These are phyloP conservation scores for Sporisorium exsertum DNA, from an alignment of 1,284 basidiomycete genomes.

Conservation along the genomic window DNA sequence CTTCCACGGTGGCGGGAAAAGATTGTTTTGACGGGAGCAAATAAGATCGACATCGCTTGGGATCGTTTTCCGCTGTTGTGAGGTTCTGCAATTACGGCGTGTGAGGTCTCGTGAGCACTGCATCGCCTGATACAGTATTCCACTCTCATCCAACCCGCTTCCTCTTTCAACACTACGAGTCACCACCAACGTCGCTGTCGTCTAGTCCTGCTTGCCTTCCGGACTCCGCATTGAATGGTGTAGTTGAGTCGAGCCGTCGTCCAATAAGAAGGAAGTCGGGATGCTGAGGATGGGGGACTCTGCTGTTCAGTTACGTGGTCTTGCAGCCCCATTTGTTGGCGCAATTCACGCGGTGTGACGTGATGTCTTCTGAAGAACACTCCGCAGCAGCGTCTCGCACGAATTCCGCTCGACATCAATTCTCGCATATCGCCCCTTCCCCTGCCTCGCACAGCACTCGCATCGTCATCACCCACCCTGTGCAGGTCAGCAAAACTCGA, in stretches of 20 bases:
- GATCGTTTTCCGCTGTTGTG: not conserved
- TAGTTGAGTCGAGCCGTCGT: not conserved
- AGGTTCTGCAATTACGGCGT: not conserved
- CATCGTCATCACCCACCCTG: not conserved
- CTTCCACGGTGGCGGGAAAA: no score
- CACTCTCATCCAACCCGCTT: not conserved
- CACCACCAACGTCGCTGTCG: no score
- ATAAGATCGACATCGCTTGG: not conserved
- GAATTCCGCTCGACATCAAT: not conserved
- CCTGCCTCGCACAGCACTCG: no score
- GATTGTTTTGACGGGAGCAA: no score
- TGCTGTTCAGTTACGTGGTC: not conserved
- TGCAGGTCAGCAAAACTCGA: not conserved
- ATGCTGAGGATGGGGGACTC: not conserved
- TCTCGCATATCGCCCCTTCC: no score
- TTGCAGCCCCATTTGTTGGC: not conserved
- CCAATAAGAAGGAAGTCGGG: not conserved
- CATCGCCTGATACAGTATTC: not conserved
- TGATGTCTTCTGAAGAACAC: not conserved
- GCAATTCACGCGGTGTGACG: not conserved
- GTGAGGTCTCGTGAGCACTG: not conserved
- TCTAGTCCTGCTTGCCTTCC: no score
- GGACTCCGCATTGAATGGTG: not conserved
- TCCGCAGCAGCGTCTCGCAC: not conserved
- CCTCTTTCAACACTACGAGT: not conserved